Percentiles rank a stretch among this genome's conserved stretches.
phyloP scores from a whole-genome alignment of 2,329 filamentous ascomycete genomes.

The Fusarium sp. region DNA sequence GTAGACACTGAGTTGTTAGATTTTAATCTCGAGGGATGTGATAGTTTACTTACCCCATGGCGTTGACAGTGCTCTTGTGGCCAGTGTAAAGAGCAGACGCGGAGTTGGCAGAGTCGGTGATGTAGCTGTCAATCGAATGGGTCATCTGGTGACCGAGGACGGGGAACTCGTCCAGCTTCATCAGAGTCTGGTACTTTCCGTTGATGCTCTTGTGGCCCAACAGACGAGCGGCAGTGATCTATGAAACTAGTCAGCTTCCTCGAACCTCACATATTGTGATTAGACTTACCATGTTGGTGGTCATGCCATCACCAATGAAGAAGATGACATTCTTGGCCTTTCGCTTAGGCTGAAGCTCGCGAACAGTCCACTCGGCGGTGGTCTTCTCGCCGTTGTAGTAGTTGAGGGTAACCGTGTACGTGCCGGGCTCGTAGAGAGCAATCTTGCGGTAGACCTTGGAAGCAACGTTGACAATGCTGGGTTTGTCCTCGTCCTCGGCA shows the following conservation, averaged over 20 bases:
- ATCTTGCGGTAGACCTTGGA: constrained; percentile 80
- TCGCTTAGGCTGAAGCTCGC: constrained; percentile 72
- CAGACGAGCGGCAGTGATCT: constrained; percentile 79
- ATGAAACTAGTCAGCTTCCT: constrained; percentile 5
- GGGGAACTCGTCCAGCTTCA: constrained; percentile 84
- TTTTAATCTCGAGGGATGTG: neutral
- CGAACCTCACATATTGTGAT: neutral
- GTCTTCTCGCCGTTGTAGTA: constrained; percentile 80
- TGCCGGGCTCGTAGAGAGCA: constrained; percentile 78
- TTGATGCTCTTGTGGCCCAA: constrained; percentile 85
- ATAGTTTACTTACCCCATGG: constrained; percentile 64
- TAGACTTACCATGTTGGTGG: constrained; percentile 69
- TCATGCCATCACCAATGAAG: constrained; percentile 81
- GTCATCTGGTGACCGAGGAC: constrained; percentile 91
- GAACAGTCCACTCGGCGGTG: constrained; percentile 78
- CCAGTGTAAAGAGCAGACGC: constrained; percentile 83
- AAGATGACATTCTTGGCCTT: constrained; percentile 86
- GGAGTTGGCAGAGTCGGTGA: constrained; percentile 87
- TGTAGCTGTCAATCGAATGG: constrained; percentile 84
- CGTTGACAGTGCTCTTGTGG: constrained; percentile 85
- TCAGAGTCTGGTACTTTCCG: constrained; percentile 78
- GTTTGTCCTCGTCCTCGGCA: constrained; percentile 72
- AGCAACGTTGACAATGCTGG: constrained; percentile 80
- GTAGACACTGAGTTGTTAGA: constrained; percentile 62
- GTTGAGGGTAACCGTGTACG: constrained; percentile 77